Conservation (phyloP, 805 yeast genomes). For the Brettanomyces bruxellensis region DNA sequence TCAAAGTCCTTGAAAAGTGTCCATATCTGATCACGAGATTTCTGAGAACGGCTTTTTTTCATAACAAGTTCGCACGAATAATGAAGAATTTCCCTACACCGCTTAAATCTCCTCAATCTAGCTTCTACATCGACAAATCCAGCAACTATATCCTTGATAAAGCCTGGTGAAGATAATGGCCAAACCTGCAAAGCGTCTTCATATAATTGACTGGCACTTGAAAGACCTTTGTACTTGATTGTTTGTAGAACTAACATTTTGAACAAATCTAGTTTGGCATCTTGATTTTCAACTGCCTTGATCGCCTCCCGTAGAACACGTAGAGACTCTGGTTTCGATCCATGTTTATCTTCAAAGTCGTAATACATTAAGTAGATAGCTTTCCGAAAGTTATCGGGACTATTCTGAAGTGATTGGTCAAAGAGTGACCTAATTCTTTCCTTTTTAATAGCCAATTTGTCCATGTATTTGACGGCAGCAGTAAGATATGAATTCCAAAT, state of each 20-base stretch:
- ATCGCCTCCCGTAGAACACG: conserved; percentile 37
- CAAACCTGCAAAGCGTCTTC: conserved; percentile 37
- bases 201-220: conserved; percentile 38
- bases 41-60: conserved; percentile 19
- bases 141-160: conserved; percentile 32
- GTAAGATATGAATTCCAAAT: conserved; percentile 64
- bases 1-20: conserved; percentile 69
- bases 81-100: conserved; percentile 57
- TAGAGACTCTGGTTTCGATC: conserved; percentile 37
- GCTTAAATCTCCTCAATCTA: conserved; percentile 36
- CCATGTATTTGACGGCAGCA: conserved; percentile 30
- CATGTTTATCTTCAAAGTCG: conserved; percentile 49
- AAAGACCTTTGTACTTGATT: conserved; percentile 29
- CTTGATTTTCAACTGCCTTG: conserved; percentile 18
- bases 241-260: conserved; percentile 34
- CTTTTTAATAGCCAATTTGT: conserved; percentile 25
- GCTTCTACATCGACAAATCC: conserved; percentile 54
- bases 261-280: conserved; percentile 32
- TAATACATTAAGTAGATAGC: conserved; percentile 48
- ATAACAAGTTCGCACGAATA: conserved; percentile 41
- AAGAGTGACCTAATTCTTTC: conserved; percentile 66
- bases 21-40: conserved; percentile 40
- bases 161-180: conserved; percentile 19
- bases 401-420: conserved; percentile 50
- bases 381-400: conserved; percentile 41